Conservation (phyloP, 73 alveolate species). For the Paramecium tetraurelia region DNA sequence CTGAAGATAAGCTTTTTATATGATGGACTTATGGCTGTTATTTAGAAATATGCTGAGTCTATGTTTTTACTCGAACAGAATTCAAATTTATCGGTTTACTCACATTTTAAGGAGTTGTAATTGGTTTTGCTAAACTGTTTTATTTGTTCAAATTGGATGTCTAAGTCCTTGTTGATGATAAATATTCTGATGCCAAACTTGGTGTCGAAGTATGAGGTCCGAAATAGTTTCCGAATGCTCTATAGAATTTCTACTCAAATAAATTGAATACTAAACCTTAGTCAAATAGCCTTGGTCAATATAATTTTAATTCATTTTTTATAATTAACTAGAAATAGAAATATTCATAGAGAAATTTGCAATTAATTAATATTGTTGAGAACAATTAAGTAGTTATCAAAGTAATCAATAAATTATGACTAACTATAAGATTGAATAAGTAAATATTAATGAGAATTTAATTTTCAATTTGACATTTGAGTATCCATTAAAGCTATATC, state of each 20-base stretch:
- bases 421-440: neutral
- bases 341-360: neutral
- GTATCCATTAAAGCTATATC: neutral
- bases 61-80: neutral
- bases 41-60: neutral
- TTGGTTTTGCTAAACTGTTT: neutral
- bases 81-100: neutral
- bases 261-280: neutral
- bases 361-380: neutral
- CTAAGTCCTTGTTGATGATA: neutral
- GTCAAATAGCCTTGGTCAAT: neutral
- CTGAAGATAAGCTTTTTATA: neutral
- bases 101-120: neutral
- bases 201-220: neutral
- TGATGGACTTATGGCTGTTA: neutral
- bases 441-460: neutral
- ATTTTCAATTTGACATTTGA: neutral
- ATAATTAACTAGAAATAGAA: neutral
- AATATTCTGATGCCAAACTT: neutral
- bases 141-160: neutral
- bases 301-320: slow-evolving; percentile 1
- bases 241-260: neutral
- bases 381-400: neutral
- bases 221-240: neutral
- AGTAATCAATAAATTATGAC: neutral